phyloP scores from a whole-genome alignment of 1,139 yeast species.

The Yamadazyma friedrichii region DNA sequence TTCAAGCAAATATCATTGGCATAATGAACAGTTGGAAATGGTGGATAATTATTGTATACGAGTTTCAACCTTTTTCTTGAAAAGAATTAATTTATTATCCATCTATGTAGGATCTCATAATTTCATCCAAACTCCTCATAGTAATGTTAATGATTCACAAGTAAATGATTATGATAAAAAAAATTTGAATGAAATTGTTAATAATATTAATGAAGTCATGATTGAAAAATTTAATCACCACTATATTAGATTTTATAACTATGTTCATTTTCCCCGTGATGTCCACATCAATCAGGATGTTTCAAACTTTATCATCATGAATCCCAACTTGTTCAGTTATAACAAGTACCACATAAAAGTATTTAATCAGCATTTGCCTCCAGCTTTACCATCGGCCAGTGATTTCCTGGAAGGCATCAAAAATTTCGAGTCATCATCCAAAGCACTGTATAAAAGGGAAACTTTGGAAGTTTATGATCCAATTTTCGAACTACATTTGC shows the following conservation, averaged over 20 bases:
- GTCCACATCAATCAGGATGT: conserved; percentile 5
- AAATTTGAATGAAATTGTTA: conserved; percentile 4
- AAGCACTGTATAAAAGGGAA: too few species aligned
- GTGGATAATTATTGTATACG: conserved; percentile 21
- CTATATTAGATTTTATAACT: conserved; percentile 17
- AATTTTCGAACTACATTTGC: conserved; percentile 9
- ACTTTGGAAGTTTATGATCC: conserved; percentile 6
- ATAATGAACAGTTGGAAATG: conserved; percentile 2
- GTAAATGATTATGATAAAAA: not conserved
- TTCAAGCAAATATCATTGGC: conserved; percentile 1
- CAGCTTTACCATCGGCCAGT: not conserved
- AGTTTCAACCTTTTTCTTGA: conserved; percentile 23
- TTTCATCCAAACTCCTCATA: conserved; percentile 3
- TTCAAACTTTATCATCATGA: not conserved
- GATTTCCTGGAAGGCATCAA: not conserved
- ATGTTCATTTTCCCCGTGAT: conserved; percentile 20
- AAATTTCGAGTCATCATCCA: too few species aligned
- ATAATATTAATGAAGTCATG: conserved; percentile 23
- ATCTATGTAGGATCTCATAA: conserved; percentile 20
- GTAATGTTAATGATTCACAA: conserved; percentile 3
- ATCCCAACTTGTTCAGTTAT: conserved; percentile 4
- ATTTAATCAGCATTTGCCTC: conserved; percentile 3
- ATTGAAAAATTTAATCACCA: conserved; percentile 19
- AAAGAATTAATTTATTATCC: conserved; percentile 20
- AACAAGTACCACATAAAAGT: conserved; percentile 14